phyloP scores from a whole-genome alignment of 306 rosid species.

The Vachellia pachyceras region DNA sequence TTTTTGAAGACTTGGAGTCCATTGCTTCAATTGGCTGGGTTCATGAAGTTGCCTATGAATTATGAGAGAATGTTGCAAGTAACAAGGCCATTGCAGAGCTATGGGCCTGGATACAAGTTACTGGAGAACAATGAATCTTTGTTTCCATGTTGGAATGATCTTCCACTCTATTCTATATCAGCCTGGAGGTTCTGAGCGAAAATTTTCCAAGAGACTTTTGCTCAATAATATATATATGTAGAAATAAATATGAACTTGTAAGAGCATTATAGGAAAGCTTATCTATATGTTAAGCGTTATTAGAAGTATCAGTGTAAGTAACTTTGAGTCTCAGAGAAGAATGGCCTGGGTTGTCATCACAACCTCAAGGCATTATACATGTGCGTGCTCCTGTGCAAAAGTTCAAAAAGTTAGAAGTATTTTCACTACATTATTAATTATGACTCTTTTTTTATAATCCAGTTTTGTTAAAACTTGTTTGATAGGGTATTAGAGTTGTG shows the following conservation, averaged over 20 bases:
- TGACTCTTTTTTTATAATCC: background rate
- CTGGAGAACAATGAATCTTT: conserved; percentile 54
- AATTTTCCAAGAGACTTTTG: background rate
- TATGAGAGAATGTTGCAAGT: conserved; percentile 53
- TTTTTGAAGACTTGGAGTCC: conserved; percentile 60
- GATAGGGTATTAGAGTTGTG: background rate
- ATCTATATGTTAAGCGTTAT: background rate
- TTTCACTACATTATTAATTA: conserved; percentile 1
- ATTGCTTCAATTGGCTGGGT: conserved; percentile 69
- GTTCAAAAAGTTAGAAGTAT: background rate
- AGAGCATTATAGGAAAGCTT: background rate
- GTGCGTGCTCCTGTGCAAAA: background rate
- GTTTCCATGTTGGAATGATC: conserved; percentile 61
- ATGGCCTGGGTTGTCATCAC: background rate
- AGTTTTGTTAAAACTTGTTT: background rate
- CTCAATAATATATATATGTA: background rate
- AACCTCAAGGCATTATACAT: background rate
- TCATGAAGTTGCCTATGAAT: conserved; percentile 49
- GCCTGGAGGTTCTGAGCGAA: conserved; percentile 54
- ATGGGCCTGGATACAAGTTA: conserved; percentile 54
- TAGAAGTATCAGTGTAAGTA: no score
- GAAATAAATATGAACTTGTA: background rate
- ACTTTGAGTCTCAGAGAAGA: background rate
- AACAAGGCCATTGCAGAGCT: conserved; percentile 46
- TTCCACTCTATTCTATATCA: conserved; percentile 66